Evolutionary conservation across 2,329 filamentous ascomycete genomes (phyloP).

Genomic region (Colletotrichum eremochloae): DNA sequence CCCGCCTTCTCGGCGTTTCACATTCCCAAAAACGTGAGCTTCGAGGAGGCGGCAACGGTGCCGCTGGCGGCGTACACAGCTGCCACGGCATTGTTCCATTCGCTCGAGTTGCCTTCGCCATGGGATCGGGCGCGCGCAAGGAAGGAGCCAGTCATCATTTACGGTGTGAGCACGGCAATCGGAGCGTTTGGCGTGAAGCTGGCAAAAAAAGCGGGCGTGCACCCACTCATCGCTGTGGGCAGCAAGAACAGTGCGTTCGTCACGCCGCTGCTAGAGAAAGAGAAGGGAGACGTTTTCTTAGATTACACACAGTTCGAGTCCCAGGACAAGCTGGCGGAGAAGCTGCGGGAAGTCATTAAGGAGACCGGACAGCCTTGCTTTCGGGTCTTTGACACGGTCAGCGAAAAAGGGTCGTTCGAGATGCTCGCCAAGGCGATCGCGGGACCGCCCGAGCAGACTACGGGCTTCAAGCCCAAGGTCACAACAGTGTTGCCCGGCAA

Average conservation of each 20-base stretch:
- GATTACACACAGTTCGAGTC: slow-evolving; percentile 43
- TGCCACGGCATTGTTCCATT: slow-evolving; percentile 62
- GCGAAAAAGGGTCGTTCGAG: slow-evolving; percentile 39
- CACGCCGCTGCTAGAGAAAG: slow-evolving; percentile 22
- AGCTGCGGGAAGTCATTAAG: slow-evolving; percentile 37
- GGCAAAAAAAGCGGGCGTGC: slow-evolving; percentile 62
- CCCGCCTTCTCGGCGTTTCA: slow-evolving; percentile 69
- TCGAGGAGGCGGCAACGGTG: slow-evolving; percentile 70
- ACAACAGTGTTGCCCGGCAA: slow-evolving; percentile 40
- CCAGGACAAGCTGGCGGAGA: slow-evolving; percentile 38
- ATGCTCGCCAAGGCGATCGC: slow-evolving; percentile 40
- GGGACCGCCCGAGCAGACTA: slow-evolving; percentile 36
- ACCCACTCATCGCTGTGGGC: slow-evolving; percentile 70
- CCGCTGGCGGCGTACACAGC: slow-evolving; percentile 69
- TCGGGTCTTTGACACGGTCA: slow-evolving; percentile 42
- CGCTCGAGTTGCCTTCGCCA: slow-evolving; percentile 62
- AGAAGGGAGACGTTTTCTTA: slow-evolving; percentile 40
- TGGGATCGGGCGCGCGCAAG: slow-evolving; percentile 51
- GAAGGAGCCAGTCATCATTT: slow-evolving; percentile 54
- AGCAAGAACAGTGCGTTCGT: slow-evolving; percentile 53
- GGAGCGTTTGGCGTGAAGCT: slow-evolving; percentile 70
- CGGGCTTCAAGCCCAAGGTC: slow-evolving; percentile 37
- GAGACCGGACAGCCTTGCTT: slow-evolving; percentile 28
- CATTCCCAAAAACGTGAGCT: slow-evolving; percentile 61
- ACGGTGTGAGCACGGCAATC: slow-evolving; percentile 64